A percentile compares a stretch with the other conserved stretches of the same genome.
Evolutionary conservation across 345 rosid genomes (phyloP).

Genomic region (Lepidium aucheri): DNA sequence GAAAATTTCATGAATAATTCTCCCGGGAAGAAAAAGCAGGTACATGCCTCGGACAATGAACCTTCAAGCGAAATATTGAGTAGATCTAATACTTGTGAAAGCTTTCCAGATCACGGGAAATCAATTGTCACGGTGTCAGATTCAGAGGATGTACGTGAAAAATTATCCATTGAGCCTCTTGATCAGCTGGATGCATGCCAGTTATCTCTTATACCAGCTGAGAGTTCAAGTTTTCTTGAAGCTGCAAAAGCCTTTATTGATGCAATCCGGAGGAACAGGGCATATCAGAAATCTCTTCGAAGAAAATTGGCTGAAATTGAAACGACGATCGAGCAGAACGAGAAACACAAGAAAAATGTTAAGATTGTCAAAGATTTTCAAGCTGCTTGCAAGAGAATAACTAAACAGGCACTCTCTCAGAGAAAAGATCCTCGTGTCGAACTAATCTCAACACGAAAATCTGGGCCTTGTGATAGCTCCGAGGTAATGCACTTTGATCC

Average conservation of each 20-base stretch:
- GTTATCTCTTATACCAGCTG: conserved; percentile 22
- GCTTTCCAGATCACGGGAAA: conserved; percentile 32
- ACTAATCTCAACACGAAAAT: conserved; percentile 47
- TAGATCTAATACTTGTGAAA: conserved; percentile 35
- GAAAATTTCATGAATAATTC: conserved; percentile 23
- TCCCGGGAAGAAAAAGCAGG: conserved; percentile 26
- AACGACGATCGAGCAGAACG: conserved; percentile 76
- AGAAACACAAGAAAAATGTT: conserved; percentile 63
- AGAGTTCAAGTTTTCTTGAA: conserved; percentile 53
- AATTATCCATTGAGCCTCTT: conserved; percentile 25
- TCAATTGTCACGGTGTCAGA: conserved; percentile 20
- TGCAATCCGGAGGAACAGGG: conserved; percentile 77
- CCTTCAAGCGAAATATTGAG: conserved; percentile 28
- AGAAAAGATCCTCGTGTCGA: conserved; percentile 71
- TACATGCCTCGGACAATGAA: conserved; percentile 28
- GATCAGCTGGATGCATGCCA: conserved; percentile 26
- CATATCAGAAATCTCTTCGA: conserved; percentile 64
- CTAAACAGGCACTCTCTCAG: conserved; percentile 56
- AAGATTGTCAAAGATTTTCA: conserved; percentile 65
- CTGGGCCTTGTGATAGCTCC: conserved; percentile 28
- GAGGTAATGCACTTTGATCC: conserved; percentile 38
- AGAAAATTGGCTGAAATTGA: conserved; percentile 60
- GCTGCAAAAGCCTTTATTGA: conserved; percentile 58
- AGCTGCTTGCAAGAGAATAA: conserved; percentile 53
- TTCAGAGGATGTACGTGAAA: conserved; percentile 29